Conservation (phyloP, 163 green algal genomes). For the Trebouxiophyceae sp. region DNA sequence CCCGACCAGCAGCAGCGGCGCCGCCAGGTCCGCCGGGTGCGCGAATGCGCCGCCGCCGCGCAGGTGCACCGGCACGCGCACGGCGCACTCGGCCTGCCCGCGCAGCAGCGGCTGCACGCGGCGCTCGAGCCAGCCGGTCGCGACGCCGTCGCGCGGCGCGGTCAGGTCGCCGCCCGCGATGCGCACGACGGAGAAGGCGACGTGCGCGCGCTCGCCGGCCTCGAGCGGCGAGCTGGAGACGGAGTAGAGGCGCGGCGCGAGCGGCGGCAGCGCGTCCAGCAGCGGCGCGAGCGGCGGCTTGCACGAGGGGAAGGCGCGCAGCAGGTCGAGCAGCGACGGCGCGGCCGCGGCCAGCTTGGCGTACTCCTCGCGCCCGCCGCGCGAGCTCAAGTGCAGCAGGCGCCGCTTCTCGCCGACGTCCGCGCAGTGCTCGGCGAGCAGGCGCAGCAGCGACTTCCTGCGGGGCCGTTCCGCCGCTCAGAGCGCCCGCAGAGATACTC, state of each 20-base stretch:
- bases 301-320: slow-evolving; percentile 67
- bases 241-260: slow-evolving; percentile 83
- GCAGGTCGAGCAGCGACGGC: slow-evolving; percentile 64
- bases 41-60: slow-evolving; percentile 54
- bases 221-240: slow-evolving; percentile 66
- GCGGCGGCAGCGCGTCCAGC: slow-evolving; percentile 75
- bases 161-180: too few species aligned
- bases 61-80: slow-evolving; percentile 46
- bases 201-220: slow-evolving; percentile 43
- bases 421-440: slow-evolving; percentile 49
- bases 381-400: slow-evolving; percentile 51
- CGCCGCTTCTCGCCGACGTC: slow-evolving; percentile 38
- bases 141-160: too few species aligned
- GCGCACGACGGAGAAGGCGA: slow-evolving; percentile 67
- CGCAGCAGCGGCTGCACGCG: neutral
- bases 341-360: slow-evolving; percentile 29
- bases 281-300: slow-evolving; percentile 47
- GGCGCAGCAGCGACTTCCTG: slow-evolving; percentile 55
- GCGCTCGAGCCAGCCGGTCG: neutral
- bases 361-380: slow-evolving; percentile 67
- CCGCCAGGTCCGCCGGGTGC: neutral
- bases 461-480: slow-evolving; percentile 26
- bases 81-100: neutral
- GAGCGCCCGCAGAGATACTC: neutral
- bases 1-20: slow-evolving; percentile 86